Base-by-base conservation (phyloP, 805 yeast species). In the Wickerhamomyces silvicola region DNA sequence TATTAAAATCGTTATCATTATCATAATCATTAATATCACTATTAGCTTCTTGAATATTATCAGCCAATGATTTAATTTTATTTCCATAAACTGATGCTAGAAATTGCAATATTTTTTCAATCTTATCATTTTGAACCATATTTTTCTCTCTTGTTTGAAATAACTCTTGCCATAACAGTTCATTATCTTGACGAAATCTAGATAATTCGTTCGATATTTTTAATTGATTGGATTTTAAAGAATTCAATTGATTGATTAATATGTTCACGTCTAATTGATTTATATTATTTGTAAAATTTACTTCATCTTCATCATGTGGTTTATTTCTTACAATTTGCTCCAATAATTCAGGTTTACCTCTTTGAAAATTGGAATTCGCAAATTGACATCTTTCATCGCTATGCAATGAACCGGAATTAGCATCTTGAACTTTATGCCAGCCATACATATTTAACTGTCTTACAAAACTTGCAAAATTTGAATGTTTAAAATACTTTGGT, bases 371-470 rank as follows among this genome's bases (percentile, higher is more conserved):
- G 2, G 92, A 87, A 42, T 87, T 85, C 41, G 76, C 78, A 62
- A 92, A 92, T 57, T 87, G 94, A 83, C 88, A 81, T 34, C 77
- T 71, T 49, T 92, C 97, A 35, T 88, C 96, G 25, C 61, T 60
- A 35, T 71, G 68, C 37, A 78, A 59, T 5, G 88, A 71, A 3
- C 94, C 97, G 17, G 81, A 71, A 36, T 63, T 82, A 15, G 88
- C 76, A 58, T 92, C 97, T 59, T 92, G 98, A 4, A 92, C 92
- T 59, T 92, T 92, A 63, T 88, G 97, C 96, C 97, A 92, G 9
- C 98, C 98, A 55, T 92, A 92, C 98, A 92, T 90, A 60, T 90
- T 90, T 49, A 90, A 68, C 55, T 90, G 98, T 40, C 98, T 75
- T 11, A 92, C 97, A 68, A 92, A 92, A 20, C 92, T 79, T 14